Conservation (phyloP, 495 filamentous ascomycete genomes). For the Podospora fimiseda region DNA sequence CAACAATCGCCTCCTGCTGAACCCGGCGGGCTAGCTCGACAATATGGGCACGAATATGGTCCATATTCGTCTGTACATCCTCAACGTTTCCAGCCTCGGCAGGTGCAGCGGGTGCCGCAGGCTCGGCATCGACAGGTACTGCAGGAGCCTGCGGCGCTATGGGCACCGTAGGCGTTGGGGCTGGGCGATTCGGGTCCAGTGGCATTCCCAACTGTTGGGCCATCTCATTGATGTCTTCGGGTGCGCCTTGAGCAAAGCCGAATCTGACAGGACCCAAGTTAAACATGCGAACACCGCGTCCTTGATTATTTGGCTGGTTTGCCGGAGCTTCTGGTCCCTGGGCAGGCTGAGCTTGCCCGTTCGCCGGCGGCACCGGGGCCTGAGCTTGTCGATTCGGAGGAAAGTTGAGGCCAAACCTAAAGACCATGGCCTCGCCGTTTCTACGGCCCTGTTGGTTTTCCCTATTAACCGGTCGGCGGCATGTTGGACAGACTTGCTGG, state of each 20-base stretch:
- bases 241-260: slow-evolving; percentile 48
- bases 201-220: slow-evolving; percentile 35
- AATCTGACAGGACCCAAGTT: slow-evolving; percentile 56
- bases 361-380: slow-evolving; percentile 18
- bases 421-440: slow-evolving; percentile 27
- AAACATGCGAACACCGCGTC: slow-evolving; percentile 44
- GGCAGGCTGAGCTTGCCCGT: slow-evolving; percentile 50
- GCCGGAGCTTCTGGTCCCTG: slow-evolving; percentile 42
- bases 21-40: slow-evolving; percentile 61
- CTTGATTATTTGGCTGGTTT: slow-evolving; percentile 24
- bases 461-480: slow-evolving; percentile 69
- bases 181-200: slow-evolving; percentile 11
- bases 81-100: slow-evolving; percentile 13
- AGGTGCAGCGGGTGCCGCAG: too few relatives aligned
- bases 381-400: slow-evolving; percentile 25
- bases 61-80: slow-evolving; percentile 15
- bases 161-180: slow-evolving; percentile 18
- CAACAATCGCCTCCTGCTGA: slow-evolving; percentile 29
- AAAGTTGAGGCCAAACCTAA: slow-evolving; percentile 25
- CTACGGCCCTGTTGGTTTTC: slow-evolving; percentile 20
- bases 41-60: slow-evolving; percentile 49
- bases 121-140: too few relatives aligned
- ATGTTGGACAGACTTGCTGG: slow-evolving; percentile 95
- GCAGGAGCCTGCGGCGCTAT: background rate
- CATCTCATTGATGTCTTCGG: slow-evolving; percentile 42